Evolutionary conservation across 768 basidiomycete genomes (phyloP), one percentile per base, ranked within the genome.

Genomic region (Collybiopsis confluens): DNA sequence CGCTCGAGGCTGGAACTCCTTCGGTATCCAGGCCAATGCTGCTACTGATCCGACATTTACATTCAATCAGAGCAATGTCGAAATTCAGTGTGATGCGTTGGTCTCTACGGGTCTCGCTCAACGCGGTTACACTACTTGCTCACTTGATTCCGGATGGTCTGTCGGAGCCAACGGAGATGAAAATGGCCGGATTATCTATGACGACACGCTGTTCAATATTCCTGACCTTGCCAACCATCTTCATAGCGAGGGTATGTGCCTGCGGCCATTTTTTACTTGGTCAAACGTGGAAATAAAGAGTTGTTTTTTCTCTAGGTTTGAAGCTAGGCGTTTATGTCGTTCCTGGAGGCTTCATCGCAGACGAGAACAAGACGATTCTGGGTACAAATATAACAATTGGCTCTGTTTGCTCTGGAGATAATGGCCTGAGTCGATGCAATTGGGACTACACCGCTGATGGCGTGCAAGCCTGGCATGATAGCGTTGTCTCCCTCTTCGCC

Each of bases 121-220:
- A 11, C 30, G 36, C 10, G 54, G 54, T 6, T 55, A 47, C 27
- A 16, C 26, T 24, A 21, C 24, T 20, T 56, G 56, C 36, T 35
- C 27, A 15, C 38, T 56, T 8, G 56, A 56, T 35, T 56, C 56
- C 7, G 56, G 56, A 2, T 56, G 56, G 56, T 56, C 56, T 41
- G 52, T 56, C 7, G 50, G 50, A n/a, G 50, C 36, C 4, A 44
- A 56, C 37, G 56, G 56, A 9, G 56, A 56, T 35, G 56, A 45
- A 16, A 45, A 45, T 41, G 56, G 56, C n/a, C 50, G 56, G 11
- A 56, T 53, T 16, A 52, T 56, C 5, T 21, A 51, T 21, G 56
- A 56, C 45, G 23, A 41, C 18, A 23, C 30, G 21, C 21, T 53
- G 16, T 53, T 53, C 37, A 45, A 45, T 36, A 53, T 45, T 18